Evolutionary conservation across 192 early-diverging fungal species (phyloP).

Genomic region (Entomortierella chlamydospora): DNA sequence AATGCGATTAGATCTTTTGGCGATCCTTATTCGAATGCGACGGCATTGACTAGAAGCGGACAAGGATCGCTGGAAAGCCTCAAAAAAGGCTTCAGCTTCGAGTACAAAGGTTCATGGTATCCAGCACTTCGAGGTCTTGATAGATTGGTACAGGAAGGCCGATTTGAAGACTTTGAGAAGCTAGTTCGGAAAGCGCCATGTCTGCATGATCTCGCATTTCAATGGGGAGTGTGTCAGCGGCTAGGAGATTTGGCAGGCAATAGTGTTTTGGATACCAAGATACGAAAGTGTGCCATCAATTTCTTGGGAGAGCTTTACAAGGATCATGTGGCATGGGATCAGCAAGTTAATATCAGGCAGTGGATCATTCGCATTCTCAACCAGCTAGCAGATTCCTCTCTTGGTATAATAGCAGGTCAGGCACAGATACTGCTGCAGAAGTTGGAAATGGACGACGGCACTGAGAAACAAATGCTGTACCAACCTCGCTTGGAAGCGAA

Average conservation of each 20-base stretch:
- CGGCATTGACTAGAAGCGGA: neutral
- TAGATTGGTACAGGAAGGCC: neutral
- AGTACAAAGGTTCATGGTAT: neutral
- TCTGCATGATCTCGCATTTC: neutral
- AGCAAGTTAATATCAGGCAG: neutral
- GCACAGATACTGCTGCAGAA: neutral
- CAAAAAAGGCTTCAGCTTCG: neutral
- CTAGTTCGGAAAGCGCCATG: neutral
- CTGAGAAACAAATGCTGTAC: no score
- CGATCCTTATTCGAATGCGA: neutral
- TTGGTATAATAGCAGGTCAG: no score
- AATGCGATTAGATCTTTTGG: no score
- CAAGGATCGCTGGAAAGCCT: no score
- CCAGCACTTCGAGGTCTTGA: neutral
- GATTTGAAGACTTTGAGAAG: neutral
- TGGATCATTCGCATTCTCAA: neutral
- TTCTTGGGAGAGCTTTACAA: neutral
- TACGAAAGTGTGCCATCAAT: neutral
- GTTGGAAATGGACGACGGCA: no score
- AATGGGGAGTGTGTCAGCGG: neutral
- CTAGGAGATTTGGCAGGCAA: neutral
- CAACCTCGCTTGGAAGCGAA: no score
- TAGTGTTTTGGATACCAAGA: neutral
- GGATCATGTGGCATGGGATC: neutral
- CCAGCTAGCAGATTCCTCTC: neutral